These are phyloP conservation scores for Persicaria tinctoria DNA, from an alignment of 148 eudicot genomes.

Conservation along the genomic window DNA sequence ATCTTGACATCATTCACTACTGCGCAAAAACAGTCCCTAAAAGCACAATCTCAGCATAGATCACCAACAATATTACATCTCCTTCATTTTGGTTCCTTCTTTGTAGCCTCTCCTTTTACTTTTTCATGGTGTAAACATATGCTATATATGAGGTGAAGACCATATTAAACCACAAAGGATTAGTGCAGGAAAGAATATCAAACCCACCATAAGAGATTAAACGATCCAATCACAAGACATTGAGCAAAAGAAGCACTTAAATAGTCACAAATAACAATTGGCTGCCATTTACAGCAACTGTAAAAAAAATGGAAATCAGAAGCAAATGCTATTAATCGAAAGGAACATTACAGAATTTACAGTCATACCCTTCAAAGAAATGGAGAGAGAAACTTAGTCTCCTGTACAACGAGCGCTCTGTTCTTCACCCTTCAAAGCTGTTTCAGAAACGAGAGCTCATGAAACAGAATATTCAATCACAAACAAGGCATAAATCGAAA, in stretches of 20 bases:
- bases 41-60: neutral
- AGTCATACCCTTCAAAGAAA: too few relatives aligned
- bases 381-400: too few relatives aligned
- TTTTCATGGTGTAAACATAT: neutral
- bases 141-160: neutral
- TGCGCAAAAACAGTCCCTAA: neutral
- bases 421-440: too few relatives aligned
- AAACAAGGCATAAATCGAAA: too few relatives aligned
- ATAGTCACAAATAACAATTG: neutral
- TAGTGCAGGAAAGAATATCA: neutral
- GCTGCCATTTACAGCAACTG: neutral
- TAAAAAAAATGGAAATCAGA: neutral
- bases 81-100: neutral
- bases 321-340: neutral
- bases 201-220: neutral
- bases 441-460: too few relatives aligned
- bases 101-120: neutral
- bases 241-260: conserved; percentile 2
- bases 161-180: neutral
- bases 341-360: too few relatives aligned
- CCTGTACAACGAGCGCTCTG: too few relatives aligned
- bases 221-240: neutral
- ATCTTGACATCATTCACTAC: neutral
- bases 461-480: too few relatives aligned
- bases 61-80: neutral